Base-by-base conservation (phyloP, 495 filamentous ascomycete genomes). In the Hypoxylon lienhwacheense region DNA sequence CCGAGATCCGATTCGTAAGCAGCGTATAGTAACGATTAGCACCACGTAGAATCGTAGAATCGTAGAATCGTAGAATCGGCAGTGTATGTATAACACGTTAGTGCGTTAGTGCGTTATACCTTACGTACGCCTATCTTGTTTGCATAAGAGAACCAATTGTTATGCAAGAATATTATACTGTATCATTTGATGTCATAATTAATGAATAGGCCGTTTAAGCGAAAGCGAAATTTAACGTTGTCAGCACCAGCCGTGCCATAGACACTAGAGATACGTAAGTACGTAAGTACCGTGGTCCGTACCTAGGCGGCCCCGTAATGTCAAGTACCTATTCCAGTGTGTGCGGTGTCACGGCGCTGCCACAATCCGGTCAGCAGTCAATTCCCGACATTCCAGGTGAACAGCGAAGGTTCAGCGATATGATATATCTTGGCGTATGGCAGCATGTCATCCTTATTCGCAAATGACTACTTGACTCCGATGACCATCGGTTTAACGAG, bases 321-420 rank as follows among this genome's bases (percentile, higher is more conserved):
- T n/a, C n/a, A n/a, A n/a, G n/a, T n/a, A n/a, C n/a, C n/a, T n/a
- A n/a, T n/a, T n/a, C n/a, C n/a, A 45, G 16, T 29, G 46, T 47
- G 45, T 54, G 50, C 34, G 40, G 49, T 60, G 45, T 54, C 49
- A 55, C 53, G 34, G 49, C 50, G 36, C 40, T 55, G 51, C 58
- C 51, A 61, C 58, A 51, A 47, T 35, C 39, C 58, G 58, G 58
- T 61, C 58, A 61, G 52, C 58, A 61, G 58, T 61, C 52, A 56
- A 45, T 53, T 25, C 42, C 58, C 51, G 47, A 55, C 52, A 52
- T 61, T 61, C 52, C 42, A 55, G 52, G 47, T 55, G 52, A 48
- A 42, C 55, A 41, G 21, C 25, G 3, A 29, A 29, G 15, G 20
- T 35, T 41, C n/a, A 17, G 32, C 32, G 6, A 5, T 11, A 35